Base-by-base conservation (phyloP, 208 protist species). In the Trypanosoma rangeli region DNA sequence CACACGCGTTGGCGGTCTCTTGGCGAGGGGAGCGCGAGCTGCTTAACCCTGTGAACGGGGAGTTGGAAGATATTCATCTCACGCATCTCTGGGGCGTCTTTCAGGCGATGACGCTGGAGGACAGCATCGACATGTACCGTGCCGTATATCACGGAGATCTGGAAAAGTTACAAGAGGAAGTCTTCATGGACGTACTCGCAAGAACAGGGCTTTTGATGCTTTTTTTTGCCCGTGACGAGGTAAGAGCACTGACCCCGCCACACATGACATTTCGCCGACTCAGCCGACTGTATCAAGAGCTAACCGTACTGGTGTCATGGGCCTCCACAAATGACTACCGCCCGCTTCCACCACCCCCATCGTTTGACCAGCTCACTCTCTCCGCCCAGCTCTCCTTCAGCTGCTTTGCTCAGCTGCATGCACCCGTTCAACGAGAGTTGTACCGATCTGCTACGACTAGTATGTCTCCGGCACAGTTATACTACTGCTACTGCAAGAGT, bases 171-270 rank as follows among this genome's bases (percentile, higher is more conserved):
- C 26, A 82, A 52, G 46, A 44, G 28, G 70, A 83, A n/a, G 75
- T 92, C 0, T 52, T 68, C 20, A 26, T 42, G 7, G 91, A 96
- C 66, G 3, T 92, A 33, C 55, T 80, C 3, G 55, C 71, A 15
- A 85, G 92, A 60, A 79, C 63, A 18, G 85, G 82, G 12, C 82
- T 96, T 37, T 71, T 86, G 65, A 54, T 96, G 63, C 81, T 92
- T 24, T 93, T 96, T 61, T 94, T 92, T 64, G 49, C 84, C 1
- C 79, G 84, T n/a, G 86, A 90, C 69, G 91, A 96, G 49, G 86
- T 96, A 48, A 73, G 86, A 12, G 85, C 87, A 22, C 63, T 96
- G 24, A 94, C 91, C 5, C 39, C 82, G 42, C 88, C 88, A 18
- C 56, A 35, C 42, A 59, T 83, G 56, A 93, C 88, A 15, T 92